Conservation (phyloP, 1,284 basidiomycete genomes). For the Stygiomarasmius scandens region DNA sequence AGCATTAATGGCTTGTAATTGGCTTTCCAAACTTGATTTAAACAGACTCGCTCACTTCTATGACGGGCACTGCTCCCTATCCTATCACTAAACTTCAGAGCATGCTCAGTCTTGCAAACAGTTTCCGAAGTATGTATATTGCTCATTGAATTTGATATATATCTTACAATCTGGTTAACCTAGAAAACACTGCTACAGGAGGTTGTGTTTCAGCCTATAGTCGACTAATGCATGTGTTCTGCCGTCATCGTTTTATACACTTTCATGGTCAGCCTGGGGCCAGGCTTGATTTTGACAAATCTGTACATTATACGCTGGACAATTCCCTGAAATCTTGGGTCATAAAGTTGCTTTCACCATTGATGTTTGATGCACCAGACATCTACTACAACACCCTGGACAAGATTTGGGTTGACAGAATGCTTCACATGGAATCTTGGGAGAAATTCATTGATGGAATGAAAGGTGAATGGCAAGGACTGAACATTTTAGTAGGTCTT, state of each 20-base stretch:
- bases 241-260: conserved; percentile 50
- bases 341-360: conserved; percentile 28
- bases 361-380: conserved; percentile 44
- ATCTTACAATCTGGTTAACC: not conserved
- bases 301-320: conserved; percentile 31
- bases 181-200: conserved; percentile 24
- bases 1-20: no score
- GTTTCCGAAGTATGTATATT: conserved; percentile 36
- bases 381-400: conserved; percentile 38
- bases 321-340: conserved; percentile 22
- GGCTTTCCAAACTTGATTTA: not conserved
- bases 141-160: not conserved
- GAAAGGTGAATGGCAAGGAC: conserved; percentile 51
- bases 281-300: conserved; percentile 49
- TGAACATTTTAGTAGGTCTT: conserved; percentile 47
- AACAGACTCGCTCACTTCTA: conserved; percentile 44
- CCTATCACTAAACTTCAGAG: conserved; percentile 37
- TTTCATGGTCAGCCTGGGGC: conserved; percentile 55
- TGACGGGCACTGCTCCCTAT: conserved; percentile 45
- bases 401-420: conserved; percentile 42
- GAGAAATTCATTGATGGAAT: conserved; percentile 43
- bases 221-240: conserved; percentile 48
- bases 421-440: conserved; percentile 43
- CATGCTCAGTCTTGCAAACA: conserved; percentile 36
- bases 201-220: conserved; percentile 37